phyloP scores from a whole-genome alignment of 2,329 filamentous ascomycete genomes.

The Colletotrichum spaethianum region DNA sequence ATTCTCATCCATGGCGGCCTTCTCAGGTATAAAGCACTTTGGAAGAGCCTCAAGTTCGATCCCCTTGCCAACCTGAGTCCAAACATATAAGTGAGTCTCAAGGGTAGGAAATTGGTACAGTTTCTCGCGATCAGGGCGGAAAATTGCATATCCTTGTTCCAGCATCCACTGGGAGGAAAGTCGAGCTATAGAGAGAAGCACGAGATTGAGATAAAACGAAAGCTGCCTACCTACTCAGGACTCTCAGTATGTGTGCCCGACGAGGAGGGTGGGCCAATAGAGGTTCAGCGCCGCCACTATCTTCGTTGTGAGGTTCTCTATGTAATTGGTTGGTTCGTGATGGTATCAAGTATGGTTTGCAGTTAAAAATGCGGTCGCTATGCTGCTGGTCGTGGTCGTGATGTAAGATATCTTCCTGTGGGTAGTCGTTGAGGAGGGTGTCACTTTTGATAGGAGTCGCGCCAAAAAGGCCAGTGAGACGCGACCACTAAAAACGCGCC shows the following conservation, averaged over 20 bases:
- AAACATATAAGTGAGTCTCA: neutral
- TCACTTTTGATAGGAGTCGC: conserved; percentile 36
- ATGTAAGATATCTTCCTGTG: conserved; percentile 7
- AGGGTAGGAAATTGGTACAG: neutral
- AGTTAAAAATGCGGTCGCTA: neutral
- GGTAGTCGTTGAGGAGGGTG: conserved; percentile 30
- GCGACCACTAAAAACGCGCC: conserved; percentile 43
- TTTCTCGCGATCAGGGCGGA: neutral
- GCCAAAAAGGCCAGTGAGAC: conserved; percentile 42
- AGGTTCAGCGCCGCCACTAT: neutral
- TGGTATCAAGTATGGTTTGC: neutral
- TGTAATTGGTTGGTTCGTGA: neutral
- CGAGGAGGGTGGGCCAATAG: conserved; percentile 19
- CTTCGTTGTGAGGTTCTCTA: neutral
- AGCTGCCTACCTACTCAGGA: conserved; percentile 11
- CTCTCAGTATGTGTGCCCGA: conserved; percentile 19
- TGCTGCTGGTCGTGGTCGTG: neutral
- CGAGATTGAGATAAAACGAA: neutral
- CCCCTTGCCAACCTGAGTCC: neutral
- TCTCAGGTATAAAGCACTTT: neutral
- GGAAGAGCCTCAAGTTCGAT: neutral
- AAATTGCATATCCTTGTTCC: neutral
- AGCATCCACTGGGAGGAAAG: neutral
- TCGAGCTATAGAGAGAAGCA: neutral
- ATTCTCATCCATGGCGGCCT: neutral